Evolutionary conservation across 441 rosid genomes (phyloP), one percentile per base, ranked within the genome.

Genomic region (Rhodomyrtus psidioides): DNA sequence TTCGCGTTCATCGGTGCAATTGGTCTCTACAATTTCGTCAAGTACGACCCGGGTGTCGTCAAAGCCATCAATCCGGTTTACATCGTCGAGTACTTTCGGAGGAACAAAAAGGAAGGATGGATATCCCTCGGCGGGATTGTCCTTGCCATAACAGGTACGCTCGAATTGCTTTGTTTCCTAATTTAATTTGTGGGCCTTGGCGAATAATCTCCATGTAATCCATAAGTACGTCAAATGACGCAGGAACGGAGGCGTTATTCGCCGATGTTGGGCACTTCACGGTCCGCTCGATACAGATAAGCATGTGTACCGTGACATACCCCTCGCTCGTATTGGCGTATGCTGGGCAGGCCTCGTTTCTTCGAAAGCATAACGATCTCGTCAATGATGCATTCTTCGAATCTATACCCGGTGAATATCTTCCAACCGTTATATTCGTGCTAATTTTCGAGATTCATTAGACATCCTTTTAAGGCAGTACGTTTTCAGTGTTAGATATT

Each of bases 191-290:
- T 65, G 19, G 46, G 13, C 76, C 46, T 62, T 8, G 76, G 26
- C 21, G 26, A 34, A 70, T 34, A 19, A 70, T 70, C 49, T 21
- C 79, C 13, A 21, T 70, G 4, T 9, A 39, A 39, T 21, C n/a
- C 2, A 39, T 70, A 1, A 34, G 15, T 70, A 10, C 23, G 76
- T 10, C 12, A 19, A 65, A 39, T 19, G 6, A 17, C 88, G 87
- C 88, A 90, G 95, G 94, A 86, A 81, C 94, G n/a, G 94, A 92
- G 83, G 94, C 94, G 4, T 65, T 94, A n/a, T 94, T 94, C 76
- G 94, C 93, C 1, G 96, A 92, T 81, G 91, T 93, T 42, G 94
- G 96, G 2, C 96, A 94, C 84, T 94, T 93, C 87, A 86, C 92
- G 0, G 93, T 92, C 82, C 89, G 34, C 42, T 91, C 96, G 13